Percentiles rank a stretch among this genome's conserved stretches.
These are phyloP conservation scores for Taphrina confusa DNA, from an alignment of 1,139 yeast species.

Conservation along the genomic window DNA sequence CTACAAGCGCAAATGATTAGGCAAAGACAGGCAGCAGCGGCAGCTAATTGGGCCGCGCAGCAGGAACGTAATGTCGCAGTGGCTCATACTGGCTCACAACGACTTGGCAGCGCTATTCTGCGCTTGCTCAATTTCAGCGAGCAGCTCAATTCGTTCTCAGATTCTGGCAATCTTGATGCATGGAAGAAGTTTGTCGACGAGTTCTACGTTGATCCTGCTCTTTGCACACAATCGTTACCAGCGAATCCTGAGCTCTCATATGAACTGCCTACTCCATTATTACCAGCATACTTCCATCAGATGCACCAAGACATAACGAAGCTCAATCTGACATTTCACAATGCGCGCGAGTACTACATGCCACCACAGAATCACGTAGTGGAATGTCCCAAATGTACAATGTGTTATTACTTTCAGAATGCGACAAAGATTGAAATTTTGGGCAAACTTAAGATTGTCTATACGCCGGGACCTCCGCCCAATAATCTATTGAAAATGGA, in stretches of 20 bases:
- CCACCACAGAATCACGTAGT: conserved; percentile 27
- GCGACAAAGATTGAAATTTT: conserved; percentile 25
- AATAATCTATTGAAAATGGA: conserved; percentile 19
- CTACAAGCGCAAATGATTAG: conserved; percentile 20
- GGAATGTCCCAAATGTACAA: conserved; percentile 27
- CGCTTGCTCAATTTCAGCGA: conserved; percentile 29
- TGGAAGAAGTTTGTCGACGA: conserved; percentile 27
- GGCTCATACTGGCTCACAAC: conserved; percentile 5
- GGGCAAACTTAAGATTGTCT: conserved; percentile 22
- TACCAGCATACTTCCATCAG: conserved; percentile 20
- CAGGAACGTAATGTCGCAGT: not conserved
- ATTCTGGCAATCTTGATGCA: conserved; percentile 11
- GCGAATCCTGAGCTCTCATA: conserved; percentile 3
- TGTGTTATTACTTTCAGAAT: conserved; percentile 27
- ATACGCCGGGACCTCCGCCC: conserved; percentile 14
- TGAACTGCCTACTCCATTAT: conserved; percentile 27
- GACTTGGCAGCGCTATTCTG: conserved; percentile 27
- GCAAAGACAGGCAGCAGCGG: conserved; percentile 27
- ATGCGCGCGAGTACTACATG: conserved; percentile 27
- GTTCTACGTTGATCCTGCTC: conserved; percentile 26
- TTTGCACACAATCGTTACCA: conserved; percentile 28
- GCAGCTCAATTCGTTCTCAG: conserved; percentile 19
- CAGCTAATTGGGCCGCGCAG: conserved; percentile 19
- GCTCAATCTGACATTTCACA: conserved; percentile 33
- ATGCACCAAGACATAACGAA: conserved; percentile 19